Base-by-base conservation (phyloP, 2,329 filamentous ascomycete species). In the Aspergillus sp. region DNA sequence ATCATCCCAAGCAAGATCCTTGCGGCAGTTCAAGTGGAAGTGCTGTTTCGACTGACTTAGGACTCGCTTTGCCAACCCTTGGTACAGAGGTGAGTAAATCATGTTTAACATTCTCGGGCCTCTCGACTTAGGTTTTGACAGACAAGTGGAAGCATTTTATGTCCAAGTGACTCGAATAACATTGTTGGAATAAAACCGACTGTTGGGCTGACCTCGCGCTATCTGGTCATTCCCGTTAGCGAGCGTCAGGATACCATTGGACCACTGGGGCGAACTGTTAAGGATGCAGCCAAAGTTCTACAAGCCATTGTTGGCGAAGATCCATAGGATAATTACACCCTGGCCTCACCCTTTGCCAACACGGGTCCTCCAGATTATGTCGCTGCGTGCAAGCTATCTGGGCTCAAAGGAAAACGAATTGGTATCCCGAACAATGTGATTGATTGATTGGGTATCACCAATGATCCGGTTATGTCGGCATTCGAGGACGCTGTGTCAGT, bases 121-220 rank as follows among this genome's bases (percentile, higher is more conserved):
- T 9, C n/a, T 37, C 35, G 10, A 30, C 26, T 33, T n/a, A 30
- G 4, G 5, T 31, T 31, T 7, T 72, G 26, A 13, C 19, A 62
- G 62, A 86, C 83, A 0, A 72, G 73, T 46, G 83, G 83, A 4
- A 83, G 77, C 12, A 85, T 88, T 42, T 57, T 85, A 4, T 72
- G 70, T 7, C 84, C 85, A 0, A 55, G 58, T 37, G 54, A 65
- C 34, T 56, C 67, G 5, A 85, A 79, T 65, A 83, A 83, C 44
- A 59, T 86, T 1, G 82, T 85, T 0, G 83, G 81, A 2, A 81
- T 88, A 59, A 84, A 83, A 57, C 81, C 83, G 1, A 83, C 81
- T 0, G 78, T 85, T 1, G 83, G 83, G 0, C 67, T 86, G 4
- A 85, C 78, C 0, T 82, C 79, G 1, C 69, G 62, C 5, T 51